Evolutionary conservation across 768 basidiomycete genomes (phyloP).

Genomic region (Mycena maculata): DNA sequence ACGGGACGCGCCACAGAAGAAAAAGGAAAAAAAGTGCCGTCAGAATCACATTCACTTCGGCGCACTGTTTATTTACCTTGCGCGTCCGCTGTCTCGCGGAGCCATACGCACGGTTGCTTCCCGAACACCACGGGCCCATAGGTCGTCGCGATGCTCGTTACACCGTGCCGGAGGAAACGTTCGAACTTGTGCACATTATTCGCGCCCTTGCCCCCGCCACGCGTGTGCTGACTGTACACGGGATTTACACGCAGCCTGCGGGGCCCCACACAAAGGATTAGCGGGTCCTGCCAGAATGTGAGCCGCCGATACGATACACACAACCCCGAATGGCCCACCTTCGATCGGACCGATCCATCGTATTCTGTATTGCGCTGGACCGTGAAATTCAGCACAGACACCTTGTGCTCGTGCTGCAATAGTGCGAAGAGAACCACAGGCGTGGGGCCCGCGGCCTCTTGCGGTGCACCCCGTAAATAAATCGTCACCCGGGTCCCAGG

Average conservation of each 20-base stretch:
- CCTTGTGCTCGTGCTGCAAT: conserved; percentile 96
- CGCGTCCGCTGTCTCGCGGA: conserved; percentile 74
- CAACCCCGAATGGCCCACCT: conserved; percentile 59
- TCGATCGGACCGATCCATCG: conserved; percentile 87
- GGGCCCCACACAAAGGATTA: conserved; percentile 90
- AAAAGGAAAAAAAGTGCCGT: not conserved
- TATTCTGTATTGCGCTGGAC: conserved; percentile 97
- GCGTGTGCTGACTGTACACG: conserved; percentile 91
- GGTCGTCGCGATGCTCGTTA: conserved; percentile 83
- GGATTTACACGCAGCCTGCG: conserved; percentile 88
- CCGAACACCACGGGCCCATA: conserved; percentile 94
- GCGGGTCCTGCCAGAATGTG: conserved; percentile 71
- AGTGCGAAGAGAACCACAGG: conserved; percentile 84
- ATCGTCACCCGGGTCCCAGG: conserved; percentile 86
- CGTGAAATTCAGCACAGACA: conserved; percentile 90
- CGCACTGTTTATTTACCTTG: conserved; percentile 61
- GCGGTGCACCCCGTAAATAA: conserved; percentile 80
- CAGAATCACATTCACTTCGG: not conserved
- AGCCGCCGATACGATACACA: not conserved
- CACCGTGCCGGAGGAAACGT: conserved; percentile 86
- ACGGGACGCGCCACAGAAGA: conserved; percentile 2
- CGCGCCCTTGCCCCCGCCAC: conserved; percentile 88
- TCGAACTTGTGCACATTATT: conserved; percentile 99
- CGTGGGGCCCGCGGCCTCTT: conserved; percentile 57
- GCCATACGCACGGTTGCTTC: conserved; percentile 80